Conservation (phyloP, 164 flowering plant species). For the Warburgia ugandensis region DNA sequence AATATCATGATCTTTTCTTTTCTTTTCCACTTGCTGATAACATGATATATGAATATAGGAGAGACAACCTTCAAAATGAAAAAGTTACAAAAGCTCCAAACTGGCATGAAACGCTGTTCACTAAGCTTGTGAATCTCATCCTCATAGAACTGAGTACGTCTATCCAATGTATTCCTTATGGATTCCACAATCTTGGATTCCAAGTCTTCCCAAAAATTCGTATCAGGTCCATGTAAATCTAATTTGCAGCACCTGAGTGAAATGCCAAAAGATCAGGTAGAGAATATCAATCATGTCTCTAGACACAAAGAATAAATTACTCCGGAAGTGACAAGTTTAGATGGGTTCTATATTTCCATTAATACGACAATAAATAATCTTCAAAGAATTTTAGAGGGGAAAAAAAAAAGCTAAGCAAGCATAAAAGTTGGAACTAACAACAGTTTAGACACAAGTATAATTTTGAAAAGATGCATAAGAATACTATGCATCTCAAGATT, state of each 20-base stretch:
- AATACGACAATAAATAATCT: no score
- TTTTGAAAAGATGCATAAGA: no score
- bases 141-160: conserved; percentile 90
- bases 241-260: conserved; percentile 79
- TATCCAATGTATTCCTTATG: conserved; percentile 83
- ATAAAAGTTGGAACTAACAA: no score
- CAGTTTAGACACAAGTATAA: no score
- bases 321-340: no score
- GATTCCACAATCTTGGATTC: conserved; percentile 81
- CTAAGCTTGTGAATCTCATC: conserved; percentile 97
- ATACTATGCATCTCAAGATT: no score
- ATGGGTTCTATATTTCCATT: no score
- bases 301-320: no score
- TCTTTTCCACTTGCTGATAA: background rate
- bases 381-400: no score
- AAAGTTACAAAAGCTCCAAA: conserved; percentile 94
- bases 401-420: no score
- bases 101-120: conserved; percentile 90
- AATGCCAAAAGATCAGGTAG: background rate
- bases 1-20: no score
- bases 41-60: background rate
- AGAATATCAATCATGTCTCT: background rate
- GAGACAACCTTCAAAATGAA: conserved; percentile 80
- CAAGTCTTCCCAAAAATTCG: conserved; percentile 91
- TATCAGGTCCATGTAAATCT: conserved; percentile 74